These are phyloP conservation scores for Leucosporidium creatinivorum DNA, from an alignment of 768 basidiomycete genomes.

Conservation along the genomic window DNA sequence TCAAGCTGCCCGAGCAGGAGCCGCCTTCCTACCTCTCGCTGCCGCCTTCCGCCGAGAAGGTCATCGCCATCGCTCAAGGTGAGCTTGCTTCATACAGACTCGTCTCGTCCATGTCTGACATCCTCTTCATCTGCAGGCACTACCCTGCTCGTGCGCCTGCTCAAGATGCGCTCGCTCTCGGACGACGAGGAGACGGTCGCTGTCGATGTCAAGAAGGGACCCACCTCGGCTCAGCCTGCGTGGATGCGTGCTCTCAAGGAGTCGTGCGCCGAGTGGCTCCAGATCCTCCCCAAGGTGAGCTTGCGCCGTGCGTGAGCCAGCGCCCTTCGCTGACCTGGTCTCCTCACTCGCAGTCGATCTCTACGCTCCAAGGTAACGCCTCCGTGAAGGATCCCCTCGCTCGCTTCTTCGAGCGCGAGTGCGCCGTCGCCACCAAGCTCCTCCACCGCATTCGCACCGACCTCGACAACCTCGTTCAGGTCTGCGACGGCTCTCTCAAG, in stretches of 20 bases:
- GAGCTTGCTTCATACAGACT: not conserved
- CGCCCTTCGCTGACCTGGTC: not conserved
- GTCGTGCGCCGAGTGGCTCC: conserved; percentile 77
- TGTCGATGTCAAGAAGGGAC: conserved; percentile 38
- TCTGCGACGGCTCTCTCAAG: conserved; percentile 79
- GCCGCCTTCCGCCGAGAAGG: conserved; percentile 81
- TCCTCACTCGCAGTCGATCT: conserved; percentile 47
- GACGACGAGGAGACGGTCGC: conserved; percentile 73
- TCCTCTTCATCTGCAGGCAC: conserved; percentile 51
- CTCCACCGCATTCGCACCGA: conserved; percentile 73
- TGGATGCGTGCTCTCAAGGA: conserved; percentile 88
- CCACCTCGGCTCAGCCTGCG: conserved; percentile 63
- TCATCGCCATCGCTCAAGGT: conserved; percentile 60
- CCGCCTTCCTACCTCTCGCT: conserved; percentile 83
- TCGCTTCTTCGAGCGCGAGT: conserved; percentile 81
- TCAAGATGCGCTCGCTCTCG: conserved; percentile 82
- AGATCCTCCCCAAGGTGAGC: conserved; percentile 64
- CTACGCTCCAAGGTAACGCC: conserved; percentile 18
- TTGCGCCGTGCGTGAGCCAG: not conserved
- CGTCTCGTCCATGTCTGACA: not conserved
- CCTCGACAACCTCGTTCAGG: conserved; percentile 68
- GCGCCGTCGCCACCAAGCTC: conserved; percentile 67
- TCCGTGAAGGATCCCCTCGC: conserved; percentile 74
- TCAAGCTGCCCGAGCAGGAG: conserved; percentile 73
- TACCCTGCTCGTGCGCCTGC: conserved; percentile 71